phyloP scores from a whole-genome alignment of 2,329 filamentous ascomycete genomes.

The Botryosphaeria dothidea region DNA sequence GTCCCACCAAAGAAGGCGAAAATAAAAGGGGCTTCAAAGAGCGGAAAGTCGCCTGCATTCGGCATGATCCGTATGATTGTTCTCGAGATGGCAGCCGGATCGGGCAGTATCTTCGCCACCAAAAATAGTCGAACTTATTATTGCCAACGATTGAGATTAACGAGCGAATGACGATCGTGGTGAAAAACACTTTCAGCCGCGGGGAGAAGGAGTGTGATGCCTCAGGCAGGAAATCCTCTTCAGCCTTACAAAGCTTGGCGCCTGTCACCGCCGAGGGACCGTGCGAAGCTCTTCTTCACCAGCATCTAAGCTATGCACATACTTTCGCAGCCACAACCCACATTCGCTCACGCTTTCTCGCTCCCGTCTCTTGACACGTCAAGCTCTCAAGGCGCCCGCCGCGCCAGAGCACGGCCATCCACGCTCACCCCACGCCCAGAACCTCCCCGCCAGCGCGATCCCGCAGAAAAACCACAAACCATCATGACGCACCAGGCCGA shows the following conservation, averaged over 20 bases:
- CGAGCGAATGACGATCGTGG: slow-evolving; percentile 6
- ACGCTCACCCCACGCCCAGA: neutral
- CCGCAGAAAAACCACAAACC: neutral
- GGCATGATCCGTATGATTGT: neutral
- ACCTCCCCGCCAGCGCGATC: neutral
- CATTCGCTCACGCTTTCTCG: neutral
- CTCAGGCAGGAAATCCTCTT: neutral
- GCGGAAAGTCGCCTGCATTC: neutral
- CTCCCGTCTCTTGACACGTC: neutral
- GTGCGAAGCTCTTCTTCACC: slow-evolving; percentile 13
- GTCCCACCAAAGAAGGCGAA: neutral
- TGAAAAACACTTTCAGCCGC: neutral
- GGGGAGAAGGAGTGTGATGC: neutral
- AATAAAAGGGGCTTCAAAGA: neutral
- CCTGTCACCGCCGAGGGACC: neutral
- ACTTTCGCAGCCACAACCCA: neutral
- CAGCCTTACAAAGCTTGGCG: slow-evolving; percentile 15
- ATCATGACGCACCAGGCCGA: slow-evolving; percentile 70
- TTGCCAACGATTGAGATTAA: neutral
- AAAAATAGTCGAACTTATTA: neutral
- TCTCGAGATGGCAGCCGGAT: neutral
- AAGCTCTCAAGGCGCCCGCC: neutral
- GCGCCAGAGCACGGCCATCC: neutral
- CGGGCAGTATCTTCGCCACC: neutral
- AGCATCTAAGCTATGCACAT: neutral